Percentiles rank a stretch among this genome's conserved stretches.
phyloP scores from a whole-genome alignment of 192 early-diverging fungal species.

The Coemansia umbellata region DNA sequence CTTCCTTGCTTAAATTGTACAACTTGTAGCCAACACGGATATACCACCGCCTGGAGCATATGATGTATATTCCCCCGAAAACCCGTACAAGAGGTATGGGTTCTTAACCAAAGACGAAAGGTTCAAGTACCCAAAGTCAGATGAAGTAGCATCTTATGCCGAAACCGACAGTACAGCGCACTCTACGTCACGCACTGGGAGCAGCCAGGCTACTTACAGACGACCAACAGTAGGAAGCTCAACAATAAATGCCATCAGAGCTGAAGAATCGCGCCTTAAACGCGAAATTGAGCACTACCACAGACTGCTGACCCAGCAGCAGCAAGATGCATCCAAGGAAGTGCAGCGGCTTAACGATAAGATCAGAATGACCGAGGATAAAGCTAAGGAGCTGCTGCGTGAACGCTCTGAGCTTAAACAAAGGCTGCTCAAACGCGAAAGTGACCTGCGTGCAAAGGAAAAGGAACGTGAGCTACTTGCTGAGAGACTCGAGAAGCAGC shows the following conservation, averaged over 20 bases:
- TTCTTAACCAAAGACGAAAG: constrained; percentile 29
- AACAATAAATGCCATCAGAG: constrained; percentile 18
- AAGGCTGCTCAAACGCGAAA: constrained; percentile 17
- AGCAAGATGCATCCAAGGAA: constrained; percentile 13
- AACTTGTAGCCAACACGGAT: constrained; percentile 33
- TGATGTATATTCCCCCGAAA: constrained; percentile 33
- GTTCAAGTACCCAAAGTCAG: constrained; percentile 14
- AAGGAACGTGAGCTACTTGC: constrained; percentile 15
- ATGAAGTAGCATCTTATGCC: background rate
- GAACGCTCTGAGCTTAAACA: constrained; percentile 31
- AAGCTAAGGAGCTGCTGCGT: constrained; percentile 23
- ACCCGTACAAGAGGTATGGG: constrained; percentile 40
- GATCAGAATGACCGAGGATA: constrained; percentile 18
- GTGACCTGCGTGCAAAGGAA: constrained; percentile 30
- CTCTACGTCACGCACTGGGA: background rate
- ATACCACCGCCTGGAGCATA: constrained; percentile 40
- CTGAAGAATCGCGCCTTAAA: constrained; percentile 25
- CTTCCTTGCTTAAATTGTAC: background rate
- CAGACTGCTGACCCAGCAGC: constrained; percentile 12
- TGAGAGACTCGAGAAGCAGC: constrained; percentile 24
- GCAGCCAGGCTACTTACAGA: background rate
- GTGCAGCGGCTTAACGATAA: constrained; percentile 18
- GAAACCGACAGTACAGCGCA: background rate
- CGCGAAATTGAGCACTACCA: constrained; percentile 37
- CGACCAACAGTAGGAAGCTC: constrained; percentile 5